phyloP scores from a whole-genome alignment of 2,329 filamentous ascomycete species.

The Ceratocystis albifundus region DNA sequence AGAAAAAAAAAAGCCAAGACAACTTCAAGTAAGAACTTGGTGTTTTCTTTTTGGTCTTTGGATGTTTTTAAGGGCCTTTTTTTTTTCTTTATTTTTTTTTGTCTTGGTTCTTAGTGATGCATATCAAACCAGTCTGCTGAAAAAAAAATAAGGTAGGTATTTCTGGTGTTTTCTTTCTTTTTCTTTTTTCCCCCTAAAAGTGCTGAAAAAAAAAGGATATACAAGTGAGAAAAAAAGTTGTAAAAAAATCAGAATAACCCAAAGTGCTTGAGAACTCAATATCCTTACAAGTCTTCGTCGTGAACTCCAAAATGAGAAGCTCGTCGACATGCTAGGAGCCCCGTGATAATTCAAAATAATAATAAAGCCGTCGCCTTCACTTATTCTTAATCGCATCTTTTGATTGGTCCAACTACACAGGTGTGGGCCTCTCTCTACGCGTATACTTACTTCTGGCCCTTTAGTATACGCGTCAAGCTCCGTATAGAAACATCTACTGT shows the following conservation, averaged over 20 bases:
- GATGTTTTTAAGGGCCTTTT: background rate
- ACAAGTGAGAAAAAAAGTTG: background rate
- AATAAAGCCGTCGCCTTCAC: background rate
- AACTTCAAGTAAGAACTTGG: background rate
- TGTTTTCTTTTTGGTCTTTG: background rate
- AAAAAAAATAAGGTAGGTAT: background rate
- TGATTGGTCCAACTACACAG: background rate
- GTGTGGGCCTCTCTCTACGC: background rate
- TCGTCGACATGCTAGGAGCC: no score
- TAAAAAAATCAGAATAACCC: background rate
- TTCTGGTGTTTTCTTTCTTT: background rate
- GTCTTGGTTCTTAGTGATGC: background rate
- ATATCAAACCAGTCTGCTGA: background rate
- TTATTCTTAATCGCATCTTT: background rate
- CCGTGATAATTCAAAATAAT: background rate
- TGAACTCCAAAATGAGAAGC: no score
- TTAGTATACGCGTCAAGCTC: background rate
- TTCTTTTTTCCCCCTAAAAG: background rate
- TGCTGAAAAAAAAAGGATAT: no score
- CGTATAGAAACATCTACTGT: background rate
- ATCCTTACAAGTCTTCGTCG: no score
- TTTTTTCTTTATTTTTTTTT: background rate
- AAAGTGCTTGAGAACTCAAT: no score
- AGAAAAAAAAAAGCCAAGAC: background rate
- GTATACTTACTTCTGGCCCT: constrained; percentile 2